Percentiles rank a stretch among this genome's conserved stretches.
These are phyloP conservation scores for Clarireedia paspali DNA, from an alignment of 2,329 filamentous ascomycete genomes.

Conservation along the genomic window DNA sequence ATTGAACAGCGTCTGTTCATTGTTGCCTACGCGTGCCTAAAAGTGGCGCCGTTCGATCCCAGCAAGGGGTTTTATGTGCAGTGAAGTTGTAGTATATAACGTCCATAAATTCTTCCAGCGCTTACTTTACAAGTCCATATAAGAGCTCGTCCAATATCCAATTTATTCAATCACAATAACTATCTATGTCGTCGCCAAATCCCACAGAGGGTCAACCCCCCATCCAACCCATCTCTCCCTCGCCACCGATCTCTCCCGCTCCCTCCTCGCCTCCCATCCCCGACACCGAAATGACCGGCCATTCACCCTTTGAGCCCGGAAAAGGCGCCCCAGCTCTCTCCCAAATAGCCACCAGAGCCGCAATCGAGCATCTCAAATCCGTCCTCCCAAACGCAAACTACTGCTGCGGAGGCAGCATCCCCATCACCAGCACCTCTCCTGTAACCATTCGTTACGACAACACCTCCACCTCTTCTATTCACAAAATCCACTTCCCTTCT, in stretches of 20 bases:
- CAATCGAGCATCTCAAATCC: background rate
- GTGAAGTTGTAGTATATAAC: background rate
- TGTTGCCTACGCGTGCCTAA: background rate
- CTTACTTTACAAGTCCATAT: no score
- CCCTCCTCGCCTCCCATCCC: background rate
- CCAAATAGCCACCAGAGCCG: background rate
- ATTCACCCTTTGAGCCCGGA: background rate
- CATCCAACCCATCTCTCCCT: background rate
- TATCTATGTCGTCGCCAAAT: background rate
- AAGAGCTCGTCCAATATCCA: background rate
- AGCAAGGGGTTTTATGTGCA: background rate
- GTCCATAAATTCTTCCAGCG: no score
- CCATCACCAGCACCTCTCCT: constrained; percentile 6
- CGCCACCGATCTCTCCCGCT: background rate
- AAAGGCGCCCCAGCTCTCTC: background rate
- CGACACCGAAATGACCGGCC: background rate
- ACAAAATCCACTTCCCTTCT: constrained; percentile 11
- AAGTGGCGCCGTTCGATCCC: background rate
- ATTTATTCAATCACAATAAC: background rate
- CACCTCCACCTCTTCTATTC: background rate
- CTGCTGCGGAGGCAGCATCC: constrained; percentile 16
- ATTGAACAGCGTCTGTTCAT: background rate
- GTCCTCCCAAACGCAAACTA: constrained; percentile 10
- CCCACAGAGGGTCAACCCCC: background rate
- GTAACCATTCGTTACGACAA: constrained; percentile 16